These are phyloP conservation scores for Psidium guajava DNA, from an alignment of 345 rosid species.

Conservation along the genomic window DNA sequence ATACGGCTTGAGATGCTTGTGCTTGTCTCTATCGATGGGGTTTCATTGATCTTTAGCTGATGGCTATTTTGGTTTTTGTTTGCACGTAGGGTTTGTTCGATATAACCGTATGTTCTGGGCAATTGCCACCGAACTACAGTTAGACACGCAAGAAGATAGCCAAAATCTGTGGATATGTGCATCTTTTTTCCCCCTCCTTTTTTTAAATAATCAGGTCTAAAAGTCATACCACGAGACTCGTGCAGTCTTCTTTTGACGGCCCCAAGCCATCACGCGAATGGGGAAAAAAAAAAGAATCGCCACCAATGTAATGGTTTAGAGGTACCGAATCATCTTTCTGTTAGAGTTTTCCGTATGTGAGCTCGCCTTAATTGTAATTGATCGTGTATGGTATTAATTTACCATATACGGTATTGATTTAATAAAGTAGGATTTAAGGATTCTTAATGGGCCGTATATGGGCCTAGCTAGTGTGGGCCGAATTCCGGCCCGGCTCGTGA, in stretches of 20 bases:
- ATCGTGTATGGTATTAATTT: too few relatives aligned
- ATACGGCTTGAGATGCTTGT: neutral
- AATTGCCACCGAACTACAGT: neutral
- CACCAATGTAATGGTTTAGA: neutral
- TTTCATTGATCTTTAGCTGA: neutral
- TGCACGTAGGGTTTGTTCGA: neutral
- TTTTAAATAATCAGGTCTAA: neutral
- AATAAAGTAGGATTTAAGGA: too few relatives aligned
- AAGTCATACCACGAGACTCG: neutral
- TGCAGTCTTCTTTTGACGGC: neutral
- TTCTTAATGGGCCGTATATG: too few relatives aligned
- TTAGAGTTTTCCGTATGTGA: too few relatives aligned
- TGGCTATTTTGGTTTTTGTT: neutral
- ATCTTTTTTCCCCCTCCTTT: neutral
- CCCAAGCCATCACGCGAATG: neutral
- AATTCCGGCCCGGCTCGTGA: too few relatives aligned
- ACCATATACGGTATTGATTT: too few relatives aligned
- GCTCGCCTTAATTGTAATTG: too few relatives aligned
- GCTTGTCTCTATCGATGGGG: neutral
- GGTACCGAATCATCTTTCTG: neutral
- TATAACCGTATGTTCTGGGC: neutral
- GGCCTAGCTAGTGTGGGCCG: too few relatives aligned
- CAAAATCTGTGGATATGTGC: neutral
- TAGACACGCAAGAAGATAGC: neutral
- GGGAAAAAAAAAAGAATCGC: neutral